Evolutionary conservation across 495 filamentous ascomycete genomes (phyloP), one percentile per base, ranked within the genome.

Genomic region (Trichoderma gamsii): DNA sequence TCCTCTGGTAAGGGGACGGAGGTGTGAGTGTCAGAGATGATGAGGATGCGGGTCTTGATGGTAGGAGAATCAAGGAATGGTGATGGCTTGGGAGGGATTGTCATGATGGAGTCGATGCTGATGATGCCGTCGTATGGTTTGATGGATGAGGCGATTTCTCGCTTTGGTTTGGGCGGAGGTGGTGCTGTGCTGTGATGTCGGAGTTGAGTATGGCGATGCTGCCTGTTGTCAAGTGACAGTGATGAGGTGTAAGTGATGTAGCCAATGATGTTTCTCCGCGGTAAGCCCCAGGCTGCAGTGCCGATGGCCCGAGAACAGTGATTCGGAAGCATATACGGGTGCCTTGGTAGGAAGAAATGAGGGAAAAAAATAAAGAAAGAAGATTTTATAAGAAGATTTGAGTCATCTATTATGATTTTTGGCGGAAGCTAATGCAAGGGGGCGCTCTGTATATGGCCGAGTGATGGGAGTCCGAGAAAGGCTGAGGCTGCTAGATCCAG

Each of bases 11-110:
- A 1, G 25, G 65, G 65, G 41, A n/a, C 5, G 11, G 8, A 75
- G 32, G 77, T 82, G 72, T 90, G 88, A 0, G 87, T 89, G 75
- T 90, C 88, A 27, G 85, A 87, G 68, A 90, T 79, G 71, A 90
- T 81, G 72, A 82, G 78, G 71, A 89, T 77, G 69, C 83, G 81
- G 49, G 73, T 75, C 44, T 66, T 69, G 43, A 71, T 61, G 32
- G 43, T 52, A 46, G 41, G 11, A 16, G 68, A 41, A 21, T 51
- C 66, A 7, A 29, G 29, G 29, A 25, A 32, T 13, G 56, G 9
- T 3, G 56, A 2, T 1, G 56, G 12, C 16, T 29, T 12, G 27
- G 56, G 56, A 4, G 56, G 56, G 25, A 61, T 61, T 41, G 21
- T 18, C 35, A 35, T 16, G 32, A 15, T 64, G 63, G 25, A 21